Percentiles rank a stretch among this genome's conserved stretches.
phyloP scores from a whole-genome alignment of 345 rosid genomes.

The Euphorbia tirucalli region DNA sequence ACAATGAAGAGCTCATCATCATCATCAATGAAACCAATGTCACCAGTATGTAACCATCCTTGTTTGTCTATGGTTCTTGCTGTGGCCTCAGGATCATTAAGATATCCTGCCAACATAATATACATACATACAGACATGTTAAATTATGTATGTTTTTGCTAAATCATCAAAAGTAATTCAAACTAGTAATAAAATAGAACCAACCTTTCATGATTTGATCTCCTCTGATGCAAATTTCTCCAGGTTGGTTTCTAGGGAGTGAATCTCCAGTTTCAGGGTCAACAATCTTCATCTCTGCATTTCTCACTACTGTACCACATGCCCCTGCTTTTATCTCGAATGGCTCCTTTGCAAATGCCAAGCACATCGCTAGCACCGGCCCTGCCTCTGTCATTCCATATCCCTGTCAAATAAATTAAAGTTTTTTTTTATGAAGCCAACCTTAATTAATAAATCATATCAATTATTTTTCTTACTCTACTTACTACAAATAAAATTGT shows the following conservation, averaged over 20 bases:
- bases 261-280: slow-evolving; percentile 68
- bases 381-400: slow-evolving; percentile 99
- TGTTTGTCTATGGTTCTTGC: slow-evolving; percentile 52
- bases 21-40: slow-evolving; percentile 29
- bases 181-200: too few relatives aligned
- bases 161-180: too few relatives aligned
- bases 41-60: slow-evolving; percentile 38
- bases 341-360: slow-evolving; percentile 77
- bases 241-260: slow-evolving; percentile 57
- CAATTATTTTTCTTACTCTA: too few relatives aligned
- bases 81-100: slow-evolving; percentile 59
- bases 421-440: too few relatives aligned
- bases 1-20: slow-evolving; percentile 36
- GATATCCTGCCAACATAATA: slow-evolving; percentile 38
- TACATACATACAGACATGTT: too few relatives aligned
- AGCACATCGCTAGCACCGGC: slow-evolving; percentile 73
- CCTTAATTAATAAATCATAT: too few relatives aligned
- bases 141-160: too few relatives aligned
- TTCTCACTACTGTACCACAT: slow-evolving; percentile 82
- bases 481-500: too few relatives aligned
- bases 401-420: slow-evolving; percentile 63
- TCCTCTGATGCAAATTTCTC: slow-evolving; percentile 85
- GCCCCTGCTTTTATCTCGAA: slow-evolving; percentile 70
- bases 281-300: slow-evolving; percentile 85
- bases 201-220: slow-evolving; percentile 88